Base-by-base conservation (phyloP, 805 yeast species). In the Lipomyces kockii region DNA sequence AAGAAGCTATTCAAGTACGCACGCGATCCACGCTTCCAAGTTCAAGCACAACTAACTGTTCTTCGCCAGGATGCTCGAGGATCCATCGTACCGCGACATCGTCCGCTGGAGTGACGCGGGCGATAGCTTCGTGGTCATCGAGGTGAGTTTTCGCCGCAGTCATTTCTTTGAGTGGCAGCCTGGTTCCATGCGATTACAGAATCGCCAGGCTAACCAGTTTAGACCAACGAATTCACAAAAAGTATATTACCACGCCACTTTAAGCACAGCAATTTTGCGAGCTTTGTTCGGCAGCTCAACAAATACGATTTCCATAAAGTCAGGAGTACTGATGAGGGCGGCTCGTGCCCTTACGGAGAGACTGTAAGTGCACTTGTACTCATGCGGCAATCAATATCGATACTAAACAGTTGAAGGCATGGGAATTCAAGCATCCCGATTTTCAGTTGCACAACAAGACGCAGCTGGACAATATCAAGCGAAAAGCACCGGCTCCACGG, bases 251-350 rank as follows among this genome's bases (percentile, higher is more conserved):
- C 98, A 17, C 86, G 88, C 61, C 97, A 94, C 79, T 95, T 95
- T 82, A 94, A 93, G 75, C 99, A 95, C 79, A 86, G 92, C 66
- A 95, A 95, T 80, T 95, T 94, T 80, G 94, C 98, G 49, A 87
- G 93, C 73, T 94, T 94, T 80, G 98, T 94, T 25, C 85, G 99
- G 58, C 99, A 95, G 77, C 83, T 95, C 74, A 95, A 95, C 83
- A 95, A 95, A 25, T 95, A 95, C 76, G 99, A 94, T 79, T 95
- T 95, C 82, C 99, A 95, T 82, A 95, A 95, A 80, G 97, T 95
- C 57, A 91, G 94, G 76, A 83, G 90, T 53, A 85, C 83, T 66
- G 92, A 87, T 72, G 90, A 86, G 68, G 84, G 84, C 73, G 84
- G 81, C 61, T 76, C 76, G 60, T 78, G 80, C 35, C 86, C 86